phyloP scores from a whole-genome alignment of 164 flowering plant genomes.

The Litsea cubeba region DNA sequence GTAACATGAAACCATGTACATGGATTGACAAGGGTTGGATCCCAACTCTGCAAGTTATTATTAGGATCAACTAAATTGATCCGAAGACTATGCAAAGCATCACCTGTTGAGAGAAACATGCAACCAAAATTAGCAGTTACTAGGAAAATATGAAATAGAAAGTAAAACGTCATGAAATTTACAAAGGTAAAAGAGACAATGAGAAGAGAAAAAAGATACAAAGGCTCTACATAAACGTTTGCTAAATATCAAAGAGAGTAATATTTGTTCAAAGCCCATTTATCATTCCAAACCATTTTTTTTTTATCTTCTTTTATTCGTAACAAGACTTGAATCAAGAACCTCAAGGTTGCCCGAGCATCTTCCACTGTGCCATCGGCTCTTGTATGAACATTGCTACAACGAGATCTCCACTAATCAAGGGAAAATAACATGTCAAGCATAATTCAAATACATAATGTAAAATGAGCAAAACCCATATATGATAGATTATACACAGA shows the following conservation, averaged over 20 bases:
- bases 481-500: too few species aligned
- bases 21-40: constrained; percentile 90
- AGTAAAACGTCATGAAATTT: background rate
- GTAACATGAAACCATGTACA: constrained; percentile 98
- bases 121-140: background rate
- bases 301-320: background rate
- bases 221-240: background rate
- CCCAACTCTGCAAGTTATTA: constrained; percentile 92
- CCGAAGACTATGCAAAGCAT: constrained; percentile 78
- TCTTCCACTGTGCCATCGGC: too few species aligned
- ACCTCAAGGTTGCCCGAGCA: too few species aligned
- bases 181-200: background rate
- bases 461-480: too few species aligned
- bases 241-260: background rate
- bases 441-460: too few species aligned
- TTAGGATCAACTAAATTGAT: constrained; percentile 69
- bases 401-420: too few species aligned
- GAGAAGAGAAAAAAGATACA: background rate
- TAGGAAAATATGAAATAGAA: background rate
- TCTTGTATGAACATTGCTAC: too few species aligned
- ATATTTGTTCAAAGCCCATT: too few species aligned
- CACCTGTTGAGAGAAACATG: constrained; percentile 48
- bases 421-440: too few species aligned
- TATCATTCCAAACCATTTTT: too few species aligned
- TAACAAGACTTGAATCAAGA: too few species aligned